Evolutionary conservation across 2,329 filamentous ascomycete genomes (phyloP), one percentile per base, ranked within the genome.

Genomic region (Diaporthe sp.): DNA sequence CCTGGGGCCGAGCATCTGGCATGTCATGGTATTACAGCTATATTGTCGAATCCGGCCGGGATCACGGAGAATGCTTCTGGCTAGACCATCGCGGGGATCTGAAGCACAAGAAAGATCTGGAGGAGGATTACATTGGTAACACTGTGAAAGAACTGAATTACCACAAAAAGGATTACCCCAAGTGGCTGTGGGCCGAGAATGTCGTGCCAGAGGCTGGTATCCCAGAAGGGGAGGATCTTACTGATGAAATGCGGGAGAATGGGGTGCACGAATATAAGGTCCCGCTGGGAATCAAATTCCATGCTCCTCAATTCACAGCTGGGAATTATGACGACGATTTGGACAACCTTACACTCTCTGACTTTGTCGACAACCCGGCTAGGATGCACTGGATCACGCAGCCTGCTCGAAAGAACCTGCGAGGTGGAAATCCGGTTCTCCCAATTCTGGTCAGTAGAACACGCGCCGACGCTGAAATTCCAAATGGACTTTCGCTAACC

Each of bases 61-160:
- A 52, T n/a, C 50, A 28, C 10, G 7, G 2, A 47, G 69, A 71
- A 58, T 72, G 70, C n/a, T 72, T 64, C 47, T 72, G 70, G 70
- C 28, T 72, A 2, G 70, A 72, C 28, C 33, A 66, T 22, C 28
- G 57, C 22, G 70, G 70, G 2, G 61, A 45, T 25, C n/a, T 72
- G n/a, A 60, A 35, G 5, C 40, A 64, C 4, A n/a, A 17, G 30
- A 9, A 72, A 33, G 70, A 72, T 22, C 15, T 35, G 2, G 33
- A 61, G 38, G 57, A 72, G 10, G 70, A 72, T 30, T 72, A 64
- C 28, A 9, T 72, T 42, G 35, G 15, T 9, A 15, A 9, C 25
- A 10, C 17, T 30, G 19, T 71, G 22, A 19, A 54, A 1, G 19
- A 12, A 7, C 6, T 71, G 4, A 52, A 52, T 8, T n/a, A 47